Evolutionary conservation across 2,329 filamentous ascomycete genomes (phyloP), one percentile per base, ranked within the genome.

Genomic region (Claviceps sp.): DNA sequence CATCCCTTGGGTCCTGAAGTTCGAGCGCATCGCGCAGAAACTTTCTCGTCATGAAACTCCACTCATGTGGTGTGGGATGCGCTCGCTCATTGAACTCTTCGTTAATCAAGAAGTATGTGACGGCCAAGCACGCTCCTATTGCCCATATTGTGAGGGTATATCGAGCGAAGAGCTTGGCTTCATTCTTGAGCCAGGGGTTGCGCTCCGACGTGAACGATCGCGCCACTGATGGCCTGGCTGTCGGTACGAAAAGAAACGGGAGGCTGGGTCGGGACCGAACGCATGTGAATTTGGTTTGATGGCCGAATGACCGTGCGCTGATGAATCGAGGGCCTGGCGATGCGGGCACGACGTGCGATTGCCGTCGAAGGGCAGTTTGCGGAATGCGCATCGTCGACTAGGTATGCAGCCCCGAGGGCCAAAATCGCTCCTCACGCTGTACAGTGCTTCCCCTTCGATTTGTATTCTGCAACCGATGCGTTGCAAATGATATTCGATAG

Each of bases 21-120:
- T 77, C 74, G 51, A 76, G 77, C 4, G 85, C 85, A 49, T 78
- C 76, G 42, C 88, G 78, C 55, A 86, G 75, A 40, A 76, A 73
- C 67, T 85, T 79, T 23, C 88, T 75, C 45, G 85, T 87, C 56
- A 80, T 68, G 65, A 82, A 85, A 0, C 72, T 72, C 88, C 90
- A 96, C 64, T 95, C 90, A 26, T 79, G 77, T 1, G 91, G 90
- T 1, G 88, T 90, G 0, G 89, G 89, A 63, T 83, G 87, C 50
- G 78, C 73, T 47, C 83, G 77, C 68, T 96, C 89, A 45, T 87
- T 72, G 54, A 76, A 71, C 66, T 95, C 88, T 61, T 90, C 83
- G 61, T 85, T 75, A 38, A 88, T 63, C 16, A 83, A 83, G 56
- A 82, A 79, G 57, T 77, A 76, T 40, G 82, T 78, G 9, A 85